Conservation (phyloP, 2,329 filamentous ascomycete genomes). For the Arachnopeziza araneosa region DNA sequence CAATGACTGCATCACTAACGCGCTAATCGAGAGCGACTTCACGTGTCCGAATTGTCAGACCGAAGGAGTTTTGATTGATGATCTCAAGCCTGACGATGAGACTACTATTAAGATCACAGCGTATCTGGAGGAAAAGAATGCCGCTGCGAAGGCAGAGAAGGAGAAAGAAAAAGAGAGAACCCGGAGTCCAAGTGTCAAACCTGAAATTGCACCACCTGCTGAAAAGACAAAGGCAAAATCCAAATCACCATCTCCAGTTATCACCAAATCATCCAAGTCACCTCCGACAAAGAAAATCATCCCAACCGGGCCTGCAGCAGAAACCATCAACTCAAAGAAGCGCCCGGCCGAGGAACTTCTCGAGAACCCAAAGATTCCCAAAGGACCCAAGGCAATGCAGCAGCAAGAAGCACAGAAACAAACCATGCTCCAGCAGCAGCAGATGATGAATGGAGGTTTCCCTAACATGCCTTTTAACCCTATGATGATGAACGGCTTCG, state of each 20-base stretch:
- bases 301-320: constrained; percentile 9
- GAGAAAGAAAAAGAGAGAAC: constrained; percentile 40
- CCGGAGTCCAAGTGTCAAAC: constrained; percentile 40
- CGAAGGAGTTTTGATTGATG: constrained; percentile 88
- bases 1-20: constrained; percentile 99
- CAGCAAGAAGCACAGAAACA: constrained; percentile 39
- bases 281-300: constrained; percentile 32
- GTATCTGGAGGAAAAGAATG: constrained; percentile 56
- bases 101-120: constrained; percentile 71
- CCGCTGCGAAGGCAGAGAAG: constrained; percentile 34
- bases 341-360: constrained; percentile 70
- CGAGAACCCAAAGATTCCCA: constrained; percentile 60
- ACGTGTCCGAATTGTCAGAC: constrained; percentile 87
- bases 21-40: constrained; percentile 97
- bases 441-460: constrained; percentile 41
- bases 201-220: constrained; percentile 24
- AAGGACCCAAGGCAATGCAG: constrained; percentile 61
- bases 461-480: constrained; percentile 27
- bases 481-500: constrained; percentile 24
- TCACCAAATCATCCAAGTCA: constrained; percentile 30
- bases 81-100: constrained; percentile 78
- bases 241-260: constrained; percentile 23
- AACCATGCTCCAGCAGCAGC: constrained; percentile 34
- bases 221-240: constrained; percentile 34
- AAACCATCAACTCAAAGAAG: constrained; percentile 70